Conservation (phyloP, 2,329 filamentous ascomycete genomes). For the Didymella exigua region DNA sequence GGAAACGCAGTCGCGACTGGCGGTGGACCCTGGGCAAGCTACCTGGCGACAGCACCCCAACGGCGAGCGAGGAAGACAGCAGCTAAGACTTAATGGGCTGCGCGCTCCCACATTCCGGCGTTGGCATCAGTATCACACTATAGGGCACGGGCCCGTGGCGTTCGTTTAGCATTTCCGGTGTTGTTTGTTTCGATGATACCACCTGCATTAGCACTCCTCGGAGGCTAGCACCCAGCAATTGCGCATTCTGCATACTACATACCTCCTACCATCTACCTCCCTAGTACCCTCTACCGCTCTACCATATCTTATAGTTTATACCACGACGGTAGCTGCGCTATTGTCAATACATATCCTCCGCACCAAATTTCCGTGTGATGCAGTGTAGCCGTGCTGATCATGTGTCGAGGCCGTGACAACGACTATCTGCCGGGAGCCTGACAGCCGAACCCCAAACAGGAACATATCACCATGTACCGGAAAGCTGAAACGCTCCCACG, state of each 20-base stretch:
- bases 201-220: slow-evolving; percentile 18
- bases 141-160: slow-evolving; percentile 22
- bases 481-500: too few relatives aligned
- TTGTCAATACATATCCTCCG: slow-evolving; percentile 14
- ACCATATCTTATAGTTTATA: slow-evolving; percentile 16
- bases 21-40: slow-evolving; percentile 62
- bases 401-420: not conserved
- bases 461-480: not conserved
- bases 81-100: slow-evolving; percentile 20
- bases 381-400: not conserved
- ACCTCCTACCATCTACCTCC: slow-evolving; percentile 2
- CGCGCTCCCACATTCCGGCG: not conserved
- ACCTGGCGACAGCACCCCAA: slow-evolving; percentile 28
- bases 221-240: slow-evolving; percentile 6
- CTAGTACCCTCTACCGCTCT: not conserved
- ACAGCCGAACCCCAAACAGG: not conserved
- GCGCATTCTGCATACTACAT: slow-evolving; percentile 6
- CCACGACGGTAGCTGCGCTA: slow-evolving; percentile 17
- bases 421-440: not conserved
- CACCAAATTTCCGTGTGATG: not conserved
- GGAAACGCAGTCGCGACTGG: slow-evolving; percentile 62
- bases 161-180: slow-evolving; percentile 37
- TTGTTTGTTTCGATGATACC: slow-evolving; percentile 39
- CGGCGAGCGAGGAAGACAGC: slow-evolving; percentile 38
- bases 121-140: slow-evolving; percentile 9